Conservation (phyloP, 495 filamentous ascomycete species). For the Aspergillus haitiensis region DNA sequence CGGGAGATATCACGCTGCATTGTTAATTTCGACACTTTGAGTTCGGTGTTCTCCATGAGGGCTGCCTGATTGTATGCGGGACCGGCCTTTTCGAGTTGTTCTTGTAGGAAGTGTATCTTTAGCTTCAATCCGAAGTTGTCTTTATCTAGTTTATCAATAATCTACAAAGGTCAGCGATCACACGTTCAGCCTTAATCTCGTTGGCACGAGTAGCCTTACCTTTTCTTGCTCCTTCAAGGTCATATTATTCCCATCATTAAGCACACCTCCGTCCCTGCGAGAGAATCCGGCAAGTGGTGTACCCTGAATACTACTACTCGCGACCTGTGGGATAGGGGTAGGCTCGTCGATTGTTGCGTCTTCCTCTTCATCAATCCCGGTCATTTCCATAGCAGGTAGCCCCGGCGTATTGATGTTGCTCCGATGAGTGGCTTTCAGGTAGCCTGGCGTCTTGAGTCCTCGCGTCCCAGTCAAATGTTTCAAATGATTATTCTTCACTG, state of each 20-base stretch:
- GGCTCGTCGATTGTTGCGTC: slow-evolving; percentile 57
- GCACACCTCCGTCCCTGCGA: slow-evolving; percentile 56
- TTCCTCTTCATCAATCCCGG: slow-evolving; percentile 62
- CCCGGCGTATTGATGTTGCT: slow-evolving; percentile 63
- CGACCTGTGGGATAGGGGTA: slow-evolving; percentile 68
- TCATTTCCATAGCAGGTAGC: slow-evolving; percentile 59
- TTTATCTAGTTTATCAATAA: slow-evolving; percentile 93
- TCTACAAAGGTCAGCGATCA: slow-evolving; percentile 42
- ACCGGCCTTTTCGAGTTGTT: slow-evolving; percentile 78
- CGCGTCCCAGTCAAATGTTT: slow-evolving; percentile 52
- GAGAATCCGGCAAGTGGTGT: slow-evolving; percentile 74
- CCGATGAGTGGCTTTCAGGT: slow-evolving; percentile 59
- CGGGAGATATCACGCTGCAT: slow-evolving; percentile 82
- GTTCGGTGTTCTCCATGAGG: slow-evolving; percentile 89
- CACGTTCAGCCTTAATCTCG: not conserved
- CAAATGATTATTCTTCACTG: slow-evolving; percentile 74
- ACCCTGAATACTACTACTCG: slow-evolving; percentile 73
- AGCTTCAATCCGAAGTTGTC: slow-evolving; percentile 94
- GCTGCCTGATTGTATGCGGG: slow-evolving; percentile 84
- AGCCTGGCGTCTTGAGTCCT: slow-evolving; percentile 69
- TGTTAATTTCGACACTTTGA: slow-evolving; percentile 86
- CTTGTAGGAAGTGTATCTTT: slow-evolving; percentile 93
- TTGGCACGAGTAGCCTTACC: slow-evolving; percentile 44
- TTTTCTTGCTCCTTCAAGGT: slow-evolving; percentile 93
- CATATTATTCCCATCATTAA: slow-evolving; percentile 76